These are phyloP conservation scores for Cyclotella sp. DNA, from an alignment of 108 stramenopile species.

Conservation along the genomic window DNA sequence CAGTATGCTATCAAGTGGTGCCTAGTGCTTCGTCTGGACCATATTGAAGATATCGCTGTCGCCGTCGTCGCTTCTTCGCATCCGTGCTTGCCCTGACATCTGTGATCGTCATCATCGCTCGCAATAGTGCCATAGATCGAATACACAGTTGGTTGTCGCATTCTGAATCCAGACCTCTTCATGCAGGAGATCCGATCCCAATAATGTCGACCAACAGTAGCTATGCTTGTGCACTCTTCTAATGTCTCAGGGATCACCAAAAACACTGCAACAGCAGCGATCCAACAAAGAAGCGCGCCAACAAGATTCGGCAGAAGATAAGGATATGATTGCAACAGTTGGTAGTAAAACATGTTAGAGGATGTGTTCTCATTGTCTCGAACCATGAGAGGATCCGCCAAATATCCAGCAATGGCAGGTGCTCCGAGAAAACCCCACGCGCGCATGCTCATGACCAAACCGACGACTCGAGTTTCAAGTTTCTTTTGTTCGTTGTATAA, in stretches of 20 bases:
- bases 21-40: slow-evolving; percentile 46
- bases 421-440: slow-evolving; percentile 65
- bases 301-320: slow-evolving; percentile 71
- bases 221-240: slow-evolving; percentile 17
- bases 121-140: background rate
- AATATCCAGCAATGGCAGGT: slow-evolving; percentile 65
- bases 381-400: slow-evolving; percentile 65
- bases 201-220: background rate
- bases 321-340: slow-evolving; percentile 49
- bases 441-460: slow-evolving; percentile 61
- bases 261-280: slow-evolving; percentile 33
- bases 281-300: slow-evolving; percentile 50
- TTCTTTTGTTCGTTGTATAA: slow-evolving; percentile 9
- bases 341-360: slow-evolving; percentile 9
- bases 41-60: slow-evolving; percentile 22
- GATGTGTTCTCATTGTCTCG: slow-evolving; percentile 29
- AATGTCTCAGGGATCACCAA: slow-evolving; percentile 64
- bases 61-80: background rate
- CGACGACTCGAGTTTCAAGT: slow-evolving; percentile 61
- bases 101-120: background rate
- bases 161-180: background rate
- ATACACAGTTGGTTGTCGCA: background rate
- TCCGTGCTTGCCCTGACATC: background rate
- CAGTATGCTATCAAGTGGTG: slow-evolving; percentile 62
- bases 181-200: background rate